Evolutionary conservation across 352 stramenopile species (phyloP).

Genomic region (Pythium apleroticum): DNA sequence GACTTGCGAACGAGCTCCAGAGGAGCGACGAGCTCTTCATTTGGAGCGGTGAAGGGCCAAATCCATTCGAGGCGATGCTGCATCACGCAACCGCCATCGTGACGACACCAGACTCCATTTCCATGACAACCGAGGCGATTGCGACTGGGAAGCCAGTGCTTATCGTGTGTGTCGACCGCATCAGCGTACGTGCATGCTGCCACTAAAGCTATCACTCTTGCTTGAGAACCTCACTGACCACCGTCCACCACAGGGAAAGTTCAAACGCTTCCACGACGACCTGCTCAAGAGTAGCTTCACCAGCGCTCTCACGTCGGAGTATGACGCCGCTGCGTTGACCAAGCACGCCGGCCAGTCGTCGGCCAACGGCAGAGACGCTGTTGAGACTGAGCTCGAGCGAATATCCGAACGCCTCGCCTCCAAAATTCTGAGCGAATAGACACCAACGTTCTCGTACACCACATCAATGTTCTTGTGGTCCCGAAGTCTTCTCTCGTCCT

Average conservation of each 20-base stretch:
- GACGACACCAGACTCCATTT: slow-evolving; percentile 77
- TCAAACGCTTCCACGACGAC: slow-evolving; percentile 49
- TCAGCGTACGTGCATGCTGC: slow-evolving; percentile 34
- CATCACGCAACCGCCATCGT: slow-evolving; percentile 49
- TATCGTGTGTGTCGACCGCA: slow-evolving; percentile 42
- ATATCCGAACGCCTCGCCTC: slow-evolving; percentile 22
- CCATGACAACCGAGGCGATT: slow-evolving; percentile 80
- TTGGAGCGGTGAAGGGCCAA: slow-evolving; percentile 52
- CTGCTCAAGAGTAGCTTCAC: slow-evolving; percentile 32
- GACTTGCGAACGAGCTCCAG: slow-evolving; percentile 23
- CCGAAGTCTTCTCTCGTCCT: background rate
- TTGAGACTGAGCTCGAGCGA: slow-evolving; percentile 43
- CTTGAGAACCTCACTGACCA: background rate
- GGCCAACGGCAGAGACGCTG: slow-evolving; percentile 9
- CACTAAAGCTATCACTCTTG: background rate
- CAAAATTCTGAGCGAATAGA: slow-evolving; percentile 14
- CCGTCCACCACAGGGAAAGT: slow-evolving; percentile 44
- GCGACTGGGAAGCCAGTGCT: slow-evolving; percentile 54
- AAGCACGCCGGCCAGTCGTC: background rate
- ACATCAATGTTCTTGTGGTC: background rate
- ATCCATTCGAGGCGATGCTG: slow-evolving; percentile 67
- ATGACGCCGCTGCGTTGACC: background rate
- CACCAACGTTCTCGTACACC: background rate
- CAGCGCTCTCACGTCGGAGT: slow-evolving; percentile 24
- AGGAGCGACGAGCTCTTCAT: slow-evolving; percentile 36